Evolutionary conservation across 305 asterid genomes (phyloP), one percentile per base, ranked within the genome.

Genomic region (Coffea humblotiana): DNA sequence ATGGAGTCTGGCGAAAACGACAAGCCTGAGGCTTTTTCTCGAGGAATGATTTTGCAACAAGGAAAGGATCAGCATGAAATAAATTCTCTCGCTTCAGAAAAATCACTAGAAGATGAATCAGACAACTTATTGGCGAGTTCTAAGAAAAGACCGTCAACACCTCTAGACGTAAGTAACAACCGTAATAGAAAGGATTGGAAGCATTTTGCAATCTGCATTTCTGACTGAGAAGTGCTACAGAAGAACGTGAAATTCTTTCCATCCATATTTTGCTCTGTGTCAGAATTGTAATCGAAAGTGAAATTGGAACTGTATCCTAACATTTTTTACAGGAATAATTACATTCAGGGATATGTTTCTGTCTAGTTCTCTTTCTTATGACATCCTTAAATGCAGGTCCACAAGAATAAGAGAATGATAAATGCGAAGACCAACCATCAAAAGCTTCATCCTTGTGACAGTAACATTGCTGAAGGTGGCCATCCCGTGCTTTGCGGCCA

Each of bases 371-470:
- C 43, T 27, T 13, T 29, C 21, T 64, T 35, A 40, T 43, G 27
- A 23, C 25, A 27, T 52, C 32, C 32, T 0, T 9, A 27, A 86
- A 80, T 85, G 85, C 77, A 87, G 91, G 82, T 75, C 58, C 87
- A 77, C 70, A 88, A 82, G 85, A 83, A 80, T 80, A 88, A 84
- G 86, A 88, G 85, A 81, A 89, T 78, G 64, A 81, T 71, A 64
- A 86, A 82, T 77, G 51, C 80, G 14, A 79, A 75, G 79, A 79
- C 70, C 75, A 83, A 69, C 8, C 16, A 64, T n/a, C 65, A 56
- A 67, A 79, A 75, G 75, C 32, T 37, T 13, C 18, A 43, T 1
- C 73, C 76, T 12, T 51, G 15, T 13, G 65, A 19, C 74, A 71
- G 14, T n/a, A 37, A 51, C 13, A 25, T 63, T 74, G 82, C 85